These are phyloP conservation scores for Rhexocercosporidium sp. DNA, from an alignment of 2,329 filamentous ascomycete genomes.

Conservation along the genomic window DNA sequence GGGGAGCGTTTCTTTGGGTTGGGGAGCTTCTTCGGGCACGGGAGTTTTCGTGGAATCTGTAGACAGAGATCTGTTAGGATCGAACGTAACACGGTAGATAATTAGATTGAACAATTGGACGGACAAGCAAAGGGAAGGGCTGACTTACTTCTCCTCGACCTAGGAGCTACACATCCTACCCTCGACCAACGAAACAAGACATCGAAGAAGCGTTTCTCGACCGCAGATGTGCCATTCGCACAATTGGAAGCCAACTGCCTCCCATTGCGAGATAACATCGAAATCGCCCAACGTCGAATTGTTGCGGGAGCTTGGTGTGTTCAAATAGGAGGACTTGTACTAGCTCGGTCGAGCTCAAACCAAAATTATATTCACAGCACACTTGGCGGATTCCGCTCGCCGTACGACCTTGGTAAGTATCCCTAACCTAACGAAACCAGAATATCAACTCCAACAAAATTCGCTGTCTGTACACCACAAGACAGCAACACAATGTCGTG, in stretches of 20 bases:
- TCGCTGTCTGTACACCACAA: background rate
- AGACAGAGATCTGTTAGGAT: no score
- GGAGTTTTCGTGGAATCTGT: background rate
- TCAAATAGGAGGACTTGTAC: background rate
- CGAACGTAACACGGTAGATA: background rate
- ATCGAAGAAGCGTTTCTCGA: conserved; percentile 34
- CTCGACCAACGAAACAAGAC: conserved; percentile 32
- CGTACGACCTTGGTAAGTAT: conserved; percentile 26
- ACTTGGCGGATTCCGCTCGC: conserved; percentile 16
- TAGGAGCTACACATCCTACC: conserved; percentile 11
- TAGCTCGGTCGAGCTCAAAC: background rate
- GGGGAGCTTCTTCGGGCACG: conserved; percentile 13
- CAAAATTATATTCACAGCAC: conserved; percentile 27
- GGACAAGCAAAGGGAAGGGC: no score
- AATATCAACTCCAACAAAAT: background rate
- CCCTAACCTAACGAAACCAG: background rate
- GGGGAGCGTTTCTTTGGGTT: no score
- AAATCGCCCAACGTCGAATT: background rate
- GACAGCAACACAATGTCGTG: conserved; percentile 15
- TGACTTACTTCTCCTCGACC: conserved; percentile 1
- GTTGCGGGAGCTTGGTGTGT: background rate
- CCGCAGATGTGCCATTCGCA: conserved; percentile 11
- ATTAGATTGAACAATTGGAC: background rate
- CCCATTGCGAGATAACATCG: conserved; percentile 33
- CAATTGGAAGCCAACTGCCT: conserved; percentile 21